phyloP scores from a whole-genome alignment of 768 basidiomycete species.

The Suillus variegatus region DNA sequence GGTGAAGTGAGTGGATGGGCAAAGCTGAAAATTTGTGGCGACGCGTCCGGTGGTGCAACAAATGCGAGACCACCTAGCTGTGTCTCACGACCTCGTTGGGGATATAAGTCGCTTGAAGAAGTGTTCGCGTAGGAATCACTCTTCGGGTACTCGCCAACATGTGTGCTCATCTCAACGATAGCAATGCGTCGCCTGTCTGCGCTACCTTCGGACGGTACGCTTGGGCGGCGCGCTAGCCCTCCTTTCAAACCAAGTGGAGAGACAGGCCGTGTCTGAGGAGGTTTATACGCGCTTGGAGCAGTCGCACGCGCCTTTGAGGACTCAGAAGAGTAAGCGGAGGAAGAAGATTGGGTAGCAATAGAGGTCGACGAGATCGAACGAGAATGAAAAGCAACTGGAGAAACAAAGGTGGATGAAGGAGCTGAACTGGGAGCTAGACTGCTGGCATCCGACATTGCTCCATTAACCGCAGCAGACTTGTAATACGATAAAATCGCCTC shows the following conservation, averaged over 20 bases:
- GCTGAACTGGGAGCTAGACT: constrained; percentile 29
- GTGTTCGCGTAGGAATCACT: constrained; percentile 27
- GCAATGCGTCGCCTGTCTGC: constrained; percentile 67
- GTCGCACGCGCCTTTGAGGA: constrained; percentile 24
- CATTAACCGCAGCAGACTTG: constrained; percentile 51
- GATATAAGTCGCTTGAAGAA: constrained; percentile 33
- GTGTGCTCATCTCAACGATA: constrained; percentile 61
- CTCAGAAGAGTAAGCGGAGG: constrained; percentile 55
- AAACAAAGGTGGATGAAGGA: constrained; percentile 10
- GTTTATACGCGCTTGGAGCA: constrained; percentile 24
- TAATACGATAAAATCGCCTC: constrained; percentile 55
- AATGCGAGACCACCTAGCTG: constrained; percentile 53
- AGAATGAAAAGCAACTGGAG: constrained; percentile 8
- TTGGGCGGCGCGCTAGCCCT: constrained; percentile 43
- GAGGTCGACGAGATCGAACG: constrained; percentile 13
- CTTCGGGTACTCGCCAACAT: constrained; percentile 4
- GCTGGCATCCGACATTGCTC: constrained; percentile 16
- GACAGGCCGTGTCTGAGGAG: constrained; percentile 19
- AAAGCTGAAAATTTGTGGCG: constrained; percentile 51
- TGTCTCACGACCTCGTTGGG: constrained; percentile 42
- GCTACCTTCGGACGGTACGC: constrained; percentile 57
- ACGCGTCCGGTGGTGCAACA: constrained; percentile 73
- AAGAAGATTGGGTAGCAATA: constrained; percentile 34
- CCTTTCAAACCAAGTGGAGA: constrained; percentile 30
- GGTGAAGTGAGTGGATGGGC: constrained; percentile 55